A percentile compares a stretch with the other conserved stretches of the same genome.
These are phyloP conservation scores for Mycena albidolilacea DNA, from an alignment of 768 basidiomycete genomes.

Conservation along the genomic window DNA sequence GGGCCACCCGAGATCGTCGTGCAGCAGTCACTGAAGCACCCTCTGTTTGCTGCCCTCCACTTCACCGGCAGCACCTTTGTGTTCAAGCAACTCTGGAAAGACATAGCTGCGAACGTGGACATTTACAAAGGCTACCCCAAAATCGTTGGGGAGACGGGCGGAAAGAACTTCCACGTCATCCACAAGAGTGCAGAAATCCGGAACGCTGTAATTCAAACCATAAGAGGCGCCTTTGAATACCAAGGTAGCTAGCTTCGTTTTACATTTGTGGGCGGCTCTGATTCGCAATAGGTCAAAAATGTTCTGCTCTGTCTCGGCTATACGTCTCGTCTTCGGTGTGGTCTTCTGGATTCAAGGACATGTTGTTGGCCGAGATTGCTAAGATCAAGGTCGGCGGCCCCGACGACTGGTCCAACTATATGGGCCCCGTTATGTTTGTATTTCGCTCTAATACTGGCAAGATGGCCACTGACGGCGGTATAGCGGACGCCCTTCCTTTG, in stretches of 20 bases:
- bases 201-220: conserved; percentile 91
- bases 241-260: conserved; percentile 69
- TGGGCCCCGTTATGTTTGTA: conserved; percentile 95
- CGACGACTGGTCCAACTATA: conserved; percentile 85
- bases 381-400: conserved; percentile 90
- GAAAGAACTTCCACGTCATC: conserved; percentile 98
- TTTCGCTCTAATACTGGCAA: conserved; percentile 20
- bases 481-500: conserved; percentile 89
- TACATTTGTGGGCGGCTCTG: background rate
- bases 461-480: conserved; percentile 15
- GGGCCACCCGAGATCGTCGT: conserved; percentile 89
- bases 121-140: conserved; percentile 91
- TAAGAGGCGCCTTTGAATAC: conserved; percentile 95
- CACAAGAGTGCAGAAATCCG: conserved; percentile 89
- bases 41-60: conserved; percentile 89
- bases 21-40: conserved; percentile 81
- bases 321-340: conserved; percentile 93
- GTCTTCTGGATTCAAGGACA: conserved; percentile 88
- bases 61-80: conserved; percentile 97
- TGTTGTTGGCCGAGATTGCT: conserved; percentile 78
- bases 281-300: conserved; percentile 84
- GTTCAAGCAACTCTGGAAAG: conserved; percentile 97
- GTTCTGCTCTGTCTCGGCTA: conserved; percentile 91
- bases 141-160: conserved; percentile 98
- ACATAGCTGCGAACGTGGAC: conserved; percentile 91